Evolutionary conservation across 139 green algal species (phyloP), one percentile per base, ranked within the genome.

Genomic region (Auxenochlorella pyrenoidosa): DNA sequence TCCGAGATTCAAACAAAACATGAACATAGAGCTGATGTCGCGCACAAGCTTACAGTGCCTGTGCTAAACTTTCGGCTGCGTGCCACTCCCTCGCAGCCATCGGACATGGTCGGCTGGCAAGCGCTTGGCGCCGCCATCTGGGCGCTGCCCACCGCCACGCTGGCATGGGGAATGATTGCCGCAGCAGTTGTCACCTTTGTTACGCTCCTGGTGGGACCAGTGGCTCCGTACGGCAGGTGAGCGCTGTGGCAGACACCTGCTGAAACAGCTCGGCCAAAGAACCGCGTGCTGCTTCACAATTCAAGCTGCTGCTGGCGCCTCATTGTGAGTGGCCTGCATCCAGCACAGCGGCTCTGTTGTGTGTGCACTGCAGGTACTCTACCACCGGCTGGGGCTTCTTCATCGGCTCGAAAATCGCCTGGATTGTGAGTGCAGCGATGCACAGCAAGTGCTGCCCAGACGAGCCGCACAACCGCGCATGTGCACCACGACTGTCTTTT

Each of bases 221-320:
- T 66, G 15, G 84, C 84, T 40, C 84, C 84, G 3, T 88, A 88
- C 32, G 84, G 84, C 54, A 83, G 84, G 73, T 88, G 65, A 8
- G 79, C 22, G 54, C 54, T 24, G 13, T 13, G 18, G 54, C 15
- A 63, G 54, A 13, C 54, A 24, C 15, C 47, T 54, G 47, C 10
- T 54, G 47, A 10, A 6, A 54, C 47, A 54, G 47, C 47, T 54
- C 47, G 8, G 10, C 47, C 47, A n/a, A n/a, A n/a, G n/a, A n/a
- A n/a, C n/a, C n/a, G n/a, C n/a, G n/a, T n/a, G n/a, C n/a, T n/a
- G n/a, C n/a, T n/a, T n/a, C n/a, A n/a, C n/a, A n/a, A n/a, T 54
- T 6, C 8, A 6, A 54, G 47, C 47, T 18, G 10, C 47, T 54
- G 6, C 8, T 54, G 47, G 47, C 47, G 47, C 47, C 47, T 54